These are phyloP conservation scores for Microcyclospora pomicola DNA, from an alignment of 2,329 filamentous ascomycete species.

Conservation along the genomic window DNA sequence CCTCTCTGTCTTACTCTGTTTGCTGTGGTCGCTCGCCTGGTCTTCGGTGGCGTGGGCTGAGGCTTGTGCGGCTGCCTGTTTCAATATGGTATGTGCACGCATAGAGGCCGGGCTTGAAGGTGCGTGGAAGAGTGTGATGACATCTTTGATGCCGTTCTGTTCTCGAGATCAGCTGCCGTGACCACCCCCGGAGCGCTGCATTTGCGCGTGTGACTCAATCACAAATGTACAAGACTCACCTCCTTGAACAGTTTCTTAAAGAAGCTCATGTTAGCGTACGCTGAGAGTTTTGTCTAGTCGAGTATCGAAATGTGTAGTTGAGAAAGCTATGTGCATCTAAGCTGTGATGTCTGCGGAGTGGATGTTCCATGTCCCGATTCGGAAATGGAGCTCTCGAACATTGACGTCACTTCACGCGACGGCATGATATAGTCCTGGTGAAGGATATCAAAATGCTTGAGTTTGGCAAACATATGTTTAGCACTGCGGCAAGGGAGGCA, in stretches of 20 bases:
- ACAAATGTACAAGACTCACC: slow-evolving; percentile 18
- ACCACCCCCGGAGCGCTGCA: neutral
- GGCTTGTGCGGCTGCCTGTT: slow-evolving; percentile 61
- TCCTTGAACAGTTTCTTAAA: slow-evolving; percentile 36
- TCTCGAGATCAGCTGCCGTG: slow-evolving; percentile 2
- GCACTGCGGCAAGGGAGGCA: too few species aligned
- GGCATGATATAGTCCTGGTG: too few species aligned
- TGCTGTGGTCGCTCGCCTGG: slow-evolving; percentile 53
- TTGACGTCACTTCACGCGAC: too few species aligned
- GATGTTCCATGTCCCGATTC: too few species aligned
- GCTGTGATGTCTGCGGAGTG: too few species aligned
- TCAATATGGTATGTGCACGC: slow-evolving; percentile 61
- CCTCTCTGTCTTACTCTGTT: slow-evolving; percentile 44
- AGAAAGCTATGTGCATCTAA: too few species aligned
- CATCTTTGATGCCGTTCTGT: slow-evolving; percentile 46
- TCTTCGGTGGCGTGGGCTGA: slow-evolving; percentile 55
- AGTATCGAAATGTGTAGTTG: too few species aligned
- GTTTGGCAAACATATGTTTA: too few species aligned
- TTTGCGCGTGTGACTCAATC: slow-evolving; percentile 1
- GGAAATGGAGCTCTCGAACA: too few species aligned
- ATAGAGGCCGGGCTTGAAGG: slow-evolving; percentile 58
- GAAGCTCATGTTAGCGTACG: slow-evolving; percentile 22
- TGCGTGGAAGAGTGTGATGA: slow-evolving; percentile 93
- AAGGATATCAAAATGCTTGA: too few species aligned
- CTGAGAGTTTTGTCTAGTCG: too few species aligned